These are phyloP conservation scores for Alternaria burnsii DNA, from an alignment of 2,329 filamentous ascomycete species.

Conservation along the genomic window DNA sequence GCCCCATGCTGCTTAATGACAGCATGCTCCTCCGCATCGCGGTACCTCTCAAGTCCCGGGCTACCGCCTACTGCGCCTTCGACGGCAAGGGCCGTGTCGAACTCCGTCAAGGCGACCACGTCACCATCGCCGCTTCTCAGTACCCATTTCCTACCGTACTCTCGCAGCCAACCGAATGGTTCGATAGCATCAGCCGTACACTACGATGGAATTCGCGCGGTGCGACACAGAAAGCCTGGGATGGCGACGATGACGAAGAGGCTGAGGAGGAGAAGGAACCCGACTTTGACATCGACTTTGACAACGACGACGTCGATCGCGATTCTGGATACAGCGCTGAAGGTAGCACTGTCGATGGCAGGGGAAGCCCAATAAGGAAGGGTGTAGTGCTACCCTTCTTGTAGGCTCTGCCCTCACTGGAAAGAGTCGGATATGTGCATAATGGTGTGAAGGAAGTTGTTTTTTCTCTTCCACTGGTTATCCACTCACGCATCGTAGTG, in stretches of 20 bases:
- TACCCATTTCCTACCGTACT: conserved; percentile 98
- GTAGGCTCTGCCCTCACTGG: conserved; percentile 1
- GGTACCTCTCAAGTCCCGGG: conserved; percentile 83
- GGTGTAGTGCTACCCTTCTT: conserved; percentile 46
- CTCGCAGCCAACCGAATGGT: conserved; percentile 90
- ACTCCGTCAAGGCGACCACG: conserved; percentile 89
- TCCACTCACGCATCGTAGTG: conserved; percentile 9
- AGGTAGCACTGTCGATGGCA: conserved; percentile 46
- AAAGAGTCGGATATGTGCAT: conserved; percentile 1
- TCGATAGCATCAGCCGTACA: conserved; percentile 91
- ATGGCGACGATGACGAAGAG: conserved; percentile 58
- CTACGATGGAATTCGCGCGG: conserved; percentile 95
- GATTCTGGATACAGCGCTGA: conserved; percentile 54
- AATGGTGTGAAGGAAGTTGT: background rate
- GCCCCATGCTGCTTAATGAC: conserved; percentile 97
- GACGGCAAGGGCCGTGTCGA: conserved; percentile 97
- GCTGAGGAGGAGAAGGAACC: conserved; percentile 56
- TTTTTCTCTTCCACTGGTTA: background rate
- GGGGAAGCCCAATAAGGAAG: conserved; percentile 47
- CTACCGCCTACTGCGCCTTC: conserved; percentile 95
- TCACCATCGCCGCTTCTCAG: conserved; percentile 93
- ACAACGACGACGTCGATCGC: conserved; percentile 67
- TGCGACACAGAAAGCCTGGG: conserved; percentile 88
- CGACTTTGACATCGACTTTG: conserved; percentile 95
- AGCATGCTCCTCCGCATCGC: conserved; percentile 90